Percentiles rank a stretch among this genome's conserved stretches.
These are phyloP conservation scores for Botrytis elliptica DNA, from an alignment of 2,329 filamentous ascomycete genomes.

Conservation along the genomic window DNA sequence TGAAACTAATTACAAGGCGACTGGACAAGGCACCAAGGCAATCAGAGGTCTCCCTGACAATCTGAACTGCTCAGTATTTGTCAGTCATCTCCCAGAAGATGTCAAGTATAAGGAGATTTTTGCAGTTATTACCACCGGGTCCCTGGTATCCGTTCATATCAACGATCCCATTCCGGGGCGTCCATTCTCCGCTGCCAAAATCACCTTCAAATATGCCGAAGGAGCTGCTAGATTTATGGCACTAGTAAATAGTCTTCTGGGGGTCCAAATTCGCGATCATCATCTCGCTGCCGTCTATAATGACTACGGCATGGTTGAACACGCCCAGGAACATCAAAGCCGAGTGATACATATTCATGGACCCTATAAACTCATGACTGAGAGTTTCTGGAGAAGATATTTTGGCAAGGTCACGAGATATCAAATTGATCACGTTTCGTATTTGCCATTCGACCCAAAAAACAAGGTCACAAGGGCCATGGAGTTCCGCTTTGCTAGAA, in stretches of 20 bases:
- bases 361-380: neutral
- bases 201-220: neutral
- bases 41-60: neutral
- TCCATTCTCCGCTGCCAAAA: neutral
- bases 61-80: neutral
- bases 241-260: neutral
- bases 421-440: neutral
- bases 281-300: neutral
- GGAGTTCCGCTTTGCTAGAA: slow-evolving; percentile 23
- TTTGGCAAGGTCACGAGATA: neutral
- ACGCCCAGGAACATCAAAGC: neutral
- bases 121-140: neutral
- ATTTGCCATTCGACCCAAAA: neutral
- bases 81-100: neutral
- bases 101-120: neutral
- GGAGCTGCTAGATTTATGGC: neutral
- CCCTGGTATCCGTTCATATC: neutral
- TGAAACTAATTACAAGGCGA: neutral
- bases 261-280: neutral
- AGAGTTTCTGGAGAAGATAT: neutral
- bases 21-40: neutral
- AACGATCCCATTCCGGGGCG: no score
- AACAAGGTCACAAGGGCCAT: neutral
- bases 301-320: neutral
- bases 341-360: neutral